Base-by-base conservation (phyloP, 2,329 filamentous ascomycete species). In the Ploettnerulaceae sp. region DNA sequence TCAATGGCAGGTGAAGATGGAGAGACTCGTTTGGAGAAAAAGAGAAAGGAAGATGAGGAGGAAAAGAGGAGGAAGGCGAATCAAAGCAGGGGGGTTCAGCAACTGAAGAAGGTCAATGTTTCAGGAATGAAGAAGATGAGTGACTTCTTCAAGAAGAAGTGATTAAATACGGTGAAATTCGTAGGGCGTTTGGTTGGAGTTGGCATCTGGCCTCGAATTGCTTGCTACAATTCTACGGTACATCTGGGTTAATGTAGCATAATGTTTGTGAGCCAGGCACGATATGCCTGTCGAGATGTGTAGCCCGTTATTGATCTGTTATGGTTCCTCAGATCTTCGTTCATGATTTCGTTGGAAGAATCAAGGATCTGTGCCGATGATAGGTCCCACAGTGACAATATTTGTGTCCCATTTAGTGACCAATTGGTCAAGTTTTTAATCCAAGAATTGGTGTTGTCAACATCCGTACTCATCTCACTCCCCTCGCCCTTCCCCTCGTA, bases 91-190 rank as follows among this genome's bases (percentile, higher is more conserved):
- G 90, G 81, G 0, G 80, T 96, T 1, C 83, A 82, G 63, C 77
- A 90, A 37, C 65, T 98, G 61, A 86, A 86, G 65, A 98, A 97
- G 70, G 91, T 90, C 37, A 86, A 97, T 67, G 90, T 85, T 0
- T 79, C 70, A 17, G 93, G 93, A 1, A 98, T 98, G 93, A 93
- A 86, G 76, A 98, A 97, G 72, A 78, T 98, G 77, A 95, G 87
- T 63, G 79, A 83, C 52, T 98, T 98, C 69, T 98, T 98, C 66
- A 81, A 81, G 50, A 94, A 91, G 69, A 70, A 69, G 48, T 62
- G 39, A 58, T 4, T 20, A 14, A 3, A 18, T 31, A 5, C 2
- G n/a, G 28, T 17, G 14, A 6, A 7, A 17, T 7, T 38, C n/a
- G 15, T 28, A 18, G n/a, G 43, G 43, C 34, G 43, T 39, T 31